phyloP scores from a whole-genome alignment of 2,329 filamentous ascomycete genomes.

The Penicillium hesseltinei region DNA sequence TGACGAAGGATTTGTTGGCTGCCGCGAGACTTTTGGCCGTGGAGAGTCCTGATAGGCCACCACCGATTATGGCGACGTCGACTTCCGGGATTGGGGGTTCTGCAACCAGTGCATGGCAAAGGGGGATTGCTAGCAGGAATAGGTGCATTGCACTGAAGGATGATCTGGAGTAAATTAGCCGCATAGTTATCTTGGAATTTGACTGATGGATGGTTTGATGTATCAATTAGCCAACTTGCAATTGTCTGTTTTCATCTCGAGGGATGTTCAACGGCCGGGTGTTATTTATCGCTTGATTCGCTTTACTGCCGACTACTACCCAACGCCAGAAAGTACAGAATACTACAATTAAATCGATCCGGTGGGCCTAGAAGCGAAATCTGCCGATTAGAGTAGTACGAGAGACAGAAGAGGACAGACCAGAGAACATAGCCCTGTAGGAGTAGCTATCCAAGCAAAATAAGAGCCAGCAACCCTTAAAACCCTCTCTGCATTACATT shows the following conservation, averaged over 20 bases:
- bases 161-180: too few species aligned
- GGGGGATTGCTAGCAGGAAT: not conserved
- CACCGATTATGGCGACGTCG: slow-evolving; percentile 5
- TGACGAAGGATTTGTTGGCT: slow-evolving; percentile 7
- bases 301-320: not conserved
- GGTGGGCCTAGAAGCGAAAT: not conserved
- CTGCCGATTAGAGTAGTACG: not conserved
- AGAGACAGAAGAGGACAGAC: not conserved
- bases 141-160: not conserved
- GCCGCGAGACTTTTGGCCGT: slow-evolving; percentile 9
- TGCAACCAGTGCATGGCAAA: not conserved
- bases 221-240: not conserved
- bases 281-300: too few species aligned
- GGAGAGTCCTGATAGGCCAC: not conserved
- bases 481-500: not conserved
- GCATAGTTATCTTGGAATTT: not conserved
- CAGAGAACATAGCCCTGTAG: not conserved
- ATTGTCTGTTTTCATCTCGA: not conserved
- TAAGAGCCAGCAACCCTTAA: not conserved
- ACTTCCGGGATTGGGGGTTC: not conserved
- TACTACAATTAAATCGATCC: not conserved
- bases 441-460: not conserved
- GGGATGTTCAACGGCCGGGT: not conserved
- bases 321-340: not conserved
- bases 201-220: not conserved